Evolutionary conservation across 1,284 basidiomycete species (phyloP).

Genomic region (Anthracocystis setariae): DNA sequence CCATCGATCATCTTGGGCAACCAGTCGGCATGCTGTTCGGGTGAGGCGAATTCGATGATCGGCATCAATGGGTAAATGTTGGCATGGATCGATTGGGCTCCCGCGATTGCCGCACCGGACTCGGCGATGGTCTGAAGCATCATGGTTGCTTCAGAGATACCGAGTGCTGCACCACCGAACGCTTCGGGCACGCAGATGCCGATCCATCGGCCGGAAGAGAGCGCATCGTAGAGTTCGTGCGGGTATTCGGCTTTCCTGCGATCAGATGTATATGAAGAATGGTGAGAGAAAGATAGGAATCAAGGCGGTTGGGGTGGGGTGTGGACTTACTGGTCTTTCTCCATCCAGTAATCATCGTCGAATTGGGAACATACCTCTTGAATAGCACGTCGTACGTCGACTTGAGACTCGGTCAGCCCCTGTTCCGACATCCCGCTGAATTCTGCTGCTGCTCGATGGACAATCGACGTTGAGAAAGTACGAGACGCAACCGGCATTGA

Average conservation of each 20-base stretch:
- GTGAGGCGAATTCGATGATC: constrained; percentile 53
- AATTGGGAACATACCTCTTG: constrained; percentile 38
- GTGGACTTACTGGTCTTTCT: constrained; percentile 29
- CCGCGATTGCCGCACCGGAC: constrained; percentile 58
- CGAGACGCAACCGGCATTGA: not conserved
- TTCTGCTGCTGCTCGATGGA: constrained; percentile 1
- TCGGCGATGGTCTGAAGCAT: constrained; percentile 69
- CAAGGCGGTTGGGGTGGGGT: not conserved
- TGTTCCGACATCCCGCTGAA: constrained; percentile 47
- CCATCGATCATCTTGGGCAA: constrained; percentile 67
- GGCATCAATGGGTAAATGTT: constrained; percentile 59
- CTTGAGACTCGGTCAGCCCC: constrained; percentile 50
- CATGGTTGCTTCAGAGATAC: constrained; percentile 68
- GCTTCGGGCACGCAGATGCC: constrained; percentile 53
- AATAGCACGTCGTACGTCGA: constrained; percentile 48
- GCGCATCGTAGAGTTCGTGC: constrained; percentile 54
- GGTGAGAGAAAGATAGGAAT: not conserved
- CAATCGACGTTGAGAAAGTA: constrained; percentile 5
- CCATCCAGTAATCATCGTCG: constrained; percentile 49
- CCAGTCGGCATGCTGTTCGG: constrained; percentile 59
- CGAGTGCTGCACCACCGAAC: constrained; percentile 66
- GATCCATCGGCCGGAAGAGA: constrained; percentile 42
- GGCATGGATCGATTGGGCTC: constrained; percentile 54
- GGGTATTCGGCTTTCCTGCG: constrained; percentile 34
- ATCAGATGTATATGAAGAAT: no score